phyloP scores from a whole-genome alignment of 345 rosid genomes.

The Euclidium syriacum region DNA sequence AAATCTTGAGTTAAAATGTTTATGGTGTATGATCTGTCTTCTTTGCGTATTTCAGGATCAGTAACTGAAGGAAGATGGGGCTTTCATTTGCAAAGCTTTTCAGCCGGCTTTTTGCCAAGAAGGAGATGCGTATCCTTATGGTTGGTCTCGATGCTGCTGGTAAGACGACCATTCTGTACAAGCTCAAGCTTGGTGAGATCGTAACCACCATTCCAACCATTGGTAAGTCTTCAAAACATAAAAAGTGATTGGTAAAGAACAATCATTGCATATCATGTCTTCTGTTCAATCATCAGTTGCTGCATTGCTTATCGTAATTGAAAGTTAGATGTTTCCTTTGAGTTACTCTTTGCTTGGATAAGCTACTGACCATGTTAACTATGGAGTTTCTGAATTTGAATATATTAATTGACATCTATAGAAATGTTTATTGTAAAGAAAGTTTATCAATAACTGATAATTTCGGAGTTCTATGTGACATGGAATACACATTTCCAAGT shows the following conservation, averaged over 20 bases:
- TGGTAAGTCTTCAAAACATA: conserved; percentile 29
- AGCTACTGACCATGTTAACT: not conserved
- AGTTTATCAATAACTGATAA: not conserved
- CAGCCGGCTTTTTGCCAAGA: conserved; percentile 63
- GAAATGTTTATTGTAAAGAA: not conserved
- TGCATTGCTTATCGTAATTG: not conserved
- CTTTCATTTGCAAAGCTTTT: conserved; percentile 66
- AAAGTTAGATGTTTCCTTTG: not conserved
- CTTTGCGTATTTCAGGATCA: conserved; percentile 27
- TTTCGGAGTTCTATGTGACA: not conserved
- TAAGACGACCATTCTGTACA: conserved; percentile 65
- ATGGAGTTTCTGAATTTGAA: not conserved
- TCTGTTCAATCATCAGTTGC: not conserved
- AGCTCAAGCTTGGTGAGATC: conserved; percentile 64
- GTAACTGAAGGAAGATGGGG: conserved; percentile 43
- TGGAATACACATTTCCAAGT: not conserved
- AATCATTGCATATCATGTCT: not conserved
- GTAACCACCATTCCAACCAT: conserved; percentile 61
- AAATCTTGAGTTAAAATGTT: not conserved
- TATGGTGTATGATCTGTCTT: not conserved
- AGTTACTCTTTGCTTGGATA: not conserved
- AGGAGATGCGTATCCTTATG: conserved; percentile 75
- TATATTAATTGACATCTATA: not conserved
- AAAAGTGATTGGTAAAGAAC: not conserved
- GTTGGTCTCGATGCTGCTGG: conserved; percentile 81